Evolutionary conservation across 164 flowering plant genomes (phyloP), one percentile per base, ranked within the genome.

Genomic region (Magnolia changhungtana): DNA sequence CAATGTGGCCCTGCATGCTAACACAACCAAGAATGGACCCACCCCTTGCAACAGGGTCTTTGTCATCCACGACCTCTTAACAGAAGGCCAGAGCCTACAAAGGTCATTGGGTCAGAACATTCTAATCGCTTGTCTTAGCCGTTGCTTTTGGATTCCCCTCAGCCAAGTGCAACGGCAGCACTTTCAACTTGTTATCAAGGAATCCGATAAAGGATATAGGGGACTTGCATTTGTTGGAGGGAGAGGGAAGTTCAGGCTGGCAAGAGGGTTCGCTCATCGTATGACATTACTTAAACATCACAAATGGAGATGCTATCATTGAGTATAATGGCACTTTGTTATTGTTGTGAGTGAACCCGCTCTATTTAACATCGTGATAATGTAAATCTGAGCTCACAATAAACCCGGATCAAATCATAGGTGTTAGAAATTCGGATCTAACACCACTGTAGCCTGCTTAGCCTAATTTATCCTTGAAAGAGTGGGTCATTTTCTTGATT

Each of bases 201-300:
- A 78, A 85, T 64, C 73, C 79, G 6, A 5, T 51, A 0, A 1
- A 21, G 37, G 69, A 8, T 29, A 59, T 1, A 75, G 85, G 1
- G 89, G 81, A 74, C 4, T 85, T 69, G 70, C 87, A 4, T 63
- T 83, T 0, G 85, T 83, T 18, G 87, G 86, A 8, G 89, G 89
- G 19, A 73, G 84, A 4, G 87, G 87, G 1, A 52, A 66, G 37
- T 83, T 85, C 61, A 67, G 86, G 67, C 21, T 85, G 81, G 89
- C 87, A 1, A 80, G 82, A 20, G 89, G 89, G 4, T 69, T 69
- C 73, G 85, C 83, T 0, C 5, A 50, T 8, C 78, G 77, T 6
- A 77, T 50, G 19, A 80, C 82, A 72, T 55, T 85, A 45, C 55
- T 27, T 71, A 8, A 77, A 85, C 61, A 16, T 5, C n/a, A 78